Conservation (phyloP, 2,329 filamentous ascomycete genomes). For the Rugonectria rugulosa region DNA sequence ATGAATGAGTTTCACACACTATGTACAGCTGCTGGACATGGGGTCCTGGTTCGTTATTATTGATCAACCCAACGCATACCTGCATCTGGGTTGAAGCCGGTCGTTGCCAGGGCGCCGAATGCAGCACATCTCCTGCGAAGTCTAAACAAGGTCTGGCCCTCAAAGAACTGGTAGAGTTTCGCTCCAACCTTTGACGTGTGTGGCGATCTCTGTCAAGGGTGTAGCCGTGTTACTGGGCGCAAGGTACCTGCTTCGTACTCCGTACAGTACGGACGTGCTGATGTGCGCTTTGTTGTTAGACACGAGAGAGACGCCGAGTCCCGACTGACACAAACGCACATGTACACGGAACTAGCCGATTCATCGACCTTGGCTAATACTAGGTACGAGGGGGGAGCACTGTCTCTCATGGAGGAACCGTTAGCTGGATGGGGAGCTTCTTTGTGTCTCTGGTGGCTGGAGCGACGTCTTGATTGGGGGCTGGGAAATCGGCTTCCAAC, state of each 20-base stretch:
- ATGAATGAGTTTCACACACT: neutral
- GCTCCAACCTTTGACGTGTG: too few species aligned
- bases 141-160: neutral
- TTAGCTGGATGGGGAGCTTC: too few species aligned
- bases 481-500: too few species aligned
- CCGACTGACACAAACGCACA: neutral
- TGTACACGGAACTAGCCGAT: neutral
- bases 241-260: too few species aligned
- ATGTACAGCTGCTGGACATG: neutral
- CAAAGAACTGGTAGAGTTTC: too few species aligned
- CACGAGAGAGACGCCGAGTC: neutral
- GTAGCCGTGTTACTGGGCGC: neutral
- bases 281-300: too few species aligned
- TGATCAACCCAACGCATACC: neutral
- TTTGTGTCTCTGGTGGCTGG: too few species aligned
- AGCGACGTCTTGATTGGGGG: too few species aligned
- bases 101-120: neutral
- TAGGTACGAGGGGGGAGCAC: neutral
- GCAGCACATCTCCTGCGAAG: neutral
- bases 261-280: too few species aligned
- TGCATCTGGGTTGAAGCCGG: neutral
- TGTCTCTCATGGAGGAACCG: neutral
- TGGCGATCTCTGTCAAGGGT: neutral
- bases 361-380: neutral
- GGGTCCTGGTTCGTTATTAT: neutral